Evolutionary conservation across 1,284 basidiomycete species (phyloP), one percentile per base, ranked within the genome.

Genomic region (Tylopilus sp.): DNA sequence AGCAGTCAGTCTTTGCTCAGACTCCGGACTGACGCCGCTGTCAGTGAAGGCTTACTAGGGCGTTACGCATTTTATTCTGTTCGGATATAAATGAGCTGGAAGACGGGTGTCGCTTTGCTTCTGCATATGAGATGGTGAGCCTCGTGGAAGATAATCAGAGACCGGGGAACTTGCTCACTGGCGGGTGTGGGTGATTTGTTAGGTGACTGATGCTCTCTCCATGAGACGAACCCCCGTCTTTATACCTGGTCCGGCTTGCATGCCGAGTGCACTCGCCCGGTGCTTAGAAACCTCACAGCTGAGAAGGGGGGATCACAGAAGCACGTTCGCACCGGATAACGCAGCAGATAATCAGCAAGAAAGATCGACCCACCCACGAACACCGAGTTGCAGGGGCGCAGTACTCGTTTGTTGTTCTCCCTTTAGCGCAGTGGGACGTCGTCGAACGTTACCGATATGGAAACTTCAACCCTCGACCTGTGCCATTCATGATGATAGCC

Each of bases 201-300:
- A 25, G 28, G 41, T 26, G 46, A 23, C 19, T 56, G 29, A 45
- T 18, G 19, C 12, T 33, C n/a, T 41, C 21, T n/a, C 15, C 28
- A n/a, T 8, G 44, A 36, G 1, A 28, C 21, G 4, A 9, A 0
- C 29, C 2, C 25, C 25, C 29, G 25, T 28, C 36, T 59, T 63
- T 60, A 60, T 60, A 64, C 16, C 4, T 16, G 16, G 19, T 10
- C 15, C 2, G 11, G 31, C 44, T 12, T 38, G 44, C 52, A 34
- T 19, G 16, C n/a, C 10, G 3, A 16, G 30, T 18, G 46, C 19
- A 18, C 25, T 11, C 30, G 36, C n/a, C 19, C 28, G 23, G 45
- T 29, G 19, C 19, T 15, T n/a, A 15, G 4, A 2, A 8, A 21
- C 5, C 6, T 29, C 25, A 8, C 28, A 31, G 18, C 45, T 23